Conservation (phyloP, 208 protist species). For the Endotrypanum monterogeii region DNA sequence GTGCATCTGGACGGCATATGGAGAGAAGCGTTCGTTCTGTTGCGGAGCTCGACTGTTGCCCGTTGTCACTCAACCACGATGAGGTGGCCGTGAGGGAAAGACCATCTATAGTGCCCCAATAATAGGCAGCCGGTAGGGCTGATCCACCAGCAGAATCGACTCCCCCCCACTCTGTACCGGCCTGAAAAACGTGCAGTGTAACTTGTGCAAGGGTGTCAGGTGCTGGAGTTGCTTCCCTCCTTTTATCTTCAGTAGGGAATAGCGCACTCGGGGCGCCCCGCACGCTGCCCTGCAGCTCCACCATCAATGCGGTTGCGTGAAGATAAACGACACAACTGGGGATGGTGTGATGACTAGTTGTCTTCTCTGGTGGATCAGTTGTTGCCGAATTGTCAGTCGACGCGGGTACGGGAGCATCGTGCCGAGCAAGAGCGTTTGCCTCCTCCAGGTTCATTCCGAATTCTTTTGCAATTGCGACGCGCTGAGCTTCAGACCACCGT, state of each 20-base stretch:
- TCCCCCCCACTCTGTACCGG: conserved; percentile 23
- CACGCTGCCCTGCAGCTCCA: conserved; percentile 24
- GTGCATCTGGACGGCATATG: background rate
- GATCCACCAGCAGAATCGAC: background rate
- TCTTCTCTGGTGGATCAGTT: background rate
- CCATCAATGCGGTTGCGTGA: conserved; percentile 13
- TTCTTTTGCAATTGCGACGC: conserved; percentile 64
- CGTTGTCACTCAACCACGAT: background rate
- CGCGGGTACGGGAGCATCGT: background rate
- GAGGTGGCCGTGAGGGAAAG: conserved; percentile 18
- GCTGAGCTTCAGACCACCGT: conserved; percentile 61
- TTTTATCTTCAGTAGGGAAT: background rate
- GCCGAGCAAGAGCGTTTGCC: conserved; percentile 29
- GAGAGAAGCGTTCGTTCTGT: conserved; percentile 24
- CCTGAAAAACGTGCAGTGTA: conserved; percentile 8
- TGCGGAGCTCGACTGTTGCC: background rate
- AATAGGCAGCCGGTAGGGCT: conserved; percentile 15
- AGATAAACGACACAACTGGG: conserved; percentile 20
- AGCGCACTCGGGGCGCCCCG: background rate
- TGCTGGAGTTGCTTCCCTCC: background rate
- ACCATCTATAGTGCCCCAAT: conserved; percentile 27
- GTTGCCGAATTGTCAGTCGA: background rate
- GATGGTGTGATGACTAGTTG: background rate
- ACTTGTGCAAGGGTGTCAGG: conserved; percentile 21
- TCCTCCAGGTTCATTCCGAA: conserved; percentile 63